phyloP scores from a whole-genome alignment of 78 protist species.

The Dictyostelium brefeldianum region DNA sequence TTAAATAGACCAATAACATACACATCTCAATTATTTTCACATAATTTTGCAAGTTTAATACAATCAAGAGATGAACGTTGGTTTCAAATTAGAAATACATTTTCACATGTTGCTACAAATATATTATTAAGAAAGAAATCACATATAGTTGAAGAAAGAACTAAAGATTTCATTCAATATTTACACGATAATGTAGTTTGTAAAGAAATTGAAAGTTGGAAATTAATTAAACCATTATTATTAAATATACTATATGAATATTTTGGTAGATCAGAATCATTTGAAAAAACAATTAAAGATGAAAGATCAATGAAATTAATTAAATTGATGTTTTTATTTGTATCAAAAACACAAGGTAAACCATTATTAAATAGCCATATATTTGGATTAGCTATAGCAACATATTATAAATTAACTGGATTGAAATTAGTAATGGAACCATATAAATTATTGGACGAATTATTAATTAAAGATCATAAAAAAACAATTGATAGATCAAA shows the following conservation, averaged over 20 bases:
- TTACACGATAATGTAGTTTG: background rate
- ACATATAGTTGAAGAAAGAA: background rate
- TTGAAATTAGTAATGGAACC: background rate
- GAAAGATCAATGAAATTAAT: background rate
- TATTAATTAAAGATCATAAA: background rate
- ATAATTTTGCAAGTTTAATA: background rate
- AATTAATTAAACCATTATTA: background rate
- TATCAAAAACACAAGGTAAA: background rate
- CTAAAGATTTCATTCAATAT: background rate
- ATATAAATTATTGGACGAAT: background rate
- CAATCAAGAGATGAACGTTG: slow-evolving; percentile 3
- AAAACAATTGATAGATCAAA: background rate
- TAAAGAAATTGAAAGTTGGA: background rate
- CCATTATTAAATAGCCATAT: background rate
- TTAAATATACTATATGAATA: background rate
- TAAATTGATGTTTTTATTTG: background rate
- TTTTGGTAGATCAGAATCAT: background rate
- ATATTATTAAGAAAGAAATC: background rate
- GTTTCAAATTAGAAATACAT: background rate
- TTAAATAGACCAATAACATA: background rate
- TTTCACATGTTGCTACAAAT: background rate
- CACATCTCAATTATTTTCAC: background rate
- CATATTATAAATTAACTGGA: background rate
- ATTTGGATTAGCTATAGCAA: background rate
- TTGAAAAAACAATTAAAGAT: background rate